phyloP scores from a whole-genome alignment of 169 alveolate genomes.

The Babesia gibsoni region DNA sequence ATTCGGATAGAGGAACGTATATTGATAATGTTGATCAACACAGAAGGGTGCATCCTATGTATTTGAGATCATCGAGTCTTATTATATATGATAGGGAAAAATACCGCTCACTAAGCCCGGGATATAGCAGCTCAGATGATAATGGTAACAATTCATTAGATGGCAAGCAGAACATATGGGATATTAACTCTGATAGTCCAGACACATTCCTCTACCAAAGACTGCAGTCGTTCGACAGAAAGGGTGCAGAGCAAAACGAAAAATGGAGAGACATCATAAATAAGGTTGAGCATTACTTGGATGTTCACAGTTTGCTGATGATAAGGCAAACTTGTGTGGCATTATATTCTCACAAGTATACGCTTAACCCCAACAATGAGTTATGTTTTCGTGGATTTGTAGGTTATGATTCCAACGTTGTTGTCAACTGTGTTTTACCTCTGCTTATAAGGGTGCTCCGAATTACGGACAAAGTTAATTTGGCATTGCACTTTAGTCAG shows the following conservation, averaged over 20 bases:
- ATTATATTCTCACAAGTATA: slow-evolving; percentile 64
- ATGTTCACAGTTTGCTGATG: slow-evolving; percentile 68
- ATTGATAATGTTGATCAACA: too few relatives aligned
- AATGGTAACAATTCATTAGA: neutral
- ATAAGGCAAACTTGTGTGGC: slow-evolving; percentile 72
- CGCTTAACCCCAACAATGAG: slow-evolving; percentile 50
- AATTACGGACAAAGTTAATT: slow-evolving; percentile 58
- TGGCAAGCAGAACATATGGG: neutral
- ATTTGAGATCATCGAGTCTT: too few relatives aligned
- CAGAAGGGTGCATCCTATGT: too few relatives aligned
- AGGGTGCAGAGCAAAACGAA: slow-evolving; percentile 45
- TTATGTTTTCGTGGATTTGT: slow-evolving; percentile 69
- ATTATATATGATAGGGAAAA: too few relatives aligned
- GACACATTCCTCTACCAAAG: neutral
- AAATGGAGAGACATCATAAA: slow-evolving; percentile 64
- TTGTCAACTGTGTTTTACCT: slow-evolving; percentile 66
- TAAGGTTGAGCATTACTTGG: slow-evolving; percentile 72
- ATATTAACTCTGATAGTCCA: neutral
- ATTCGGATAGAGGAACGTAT: too few relatives aligned
- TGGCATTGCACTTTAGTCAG: slow-evolving; percentile 74
- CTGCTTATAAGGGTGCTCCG: slow-evolving; percentile 49
- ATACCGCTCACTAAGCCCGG: too few relatives aligned
- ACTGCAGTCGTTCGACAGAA: neutral
- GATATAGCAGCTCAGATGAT: neutral
- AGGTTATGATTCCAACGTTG: slow-evolving; percentile 68